Conservation (phyloP, 257 asterid genomes). For the Primulina huaijiensis region DNA sequence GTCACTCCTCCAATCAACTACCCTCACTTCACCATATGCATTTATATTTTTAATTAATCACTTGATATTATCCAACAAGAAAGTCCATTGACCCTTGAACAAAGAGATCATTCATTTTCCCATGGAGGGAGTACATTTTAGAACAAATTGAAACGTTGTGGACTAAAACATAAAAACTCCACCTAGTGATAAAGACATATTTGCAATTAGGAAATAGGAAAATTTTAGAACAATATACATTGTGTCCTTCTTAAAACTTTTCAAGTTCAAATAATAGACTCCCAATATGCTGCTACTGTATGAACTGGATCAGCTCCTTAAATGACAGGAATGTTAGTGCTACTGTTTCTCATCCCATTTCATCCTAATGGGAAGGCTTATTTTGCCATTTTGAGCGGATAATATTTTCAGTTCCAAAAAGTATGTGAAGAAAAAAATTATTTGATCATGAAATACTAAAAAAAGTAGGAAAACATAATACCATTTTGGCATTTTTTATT, state of each 20-base stretch:
- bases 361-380: neutral
- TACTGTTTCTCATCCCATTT: neutral
- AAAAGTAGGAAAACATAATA: neutral
- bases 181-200: no score
- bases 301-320: no score
- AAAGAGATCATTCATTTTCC: neutral
- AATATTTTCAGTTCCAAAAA: neutral
- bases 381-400: neutral
- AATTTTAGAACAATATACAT: no score
- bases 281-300: no score
- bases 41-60: neutral
- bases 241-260: no score
- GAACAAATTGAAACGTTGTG: neutral
- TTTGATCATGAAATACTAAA: neutral
- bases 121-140: no score
- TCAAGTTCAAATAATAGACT: no score
- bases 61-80: slow-evolving; percentile 2
- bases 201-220: no score
- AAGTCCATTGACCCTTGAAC: neutral
- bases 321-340: neutral
- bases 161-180: no score
- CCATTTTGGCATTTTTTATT: no score
- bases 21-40: neutral
- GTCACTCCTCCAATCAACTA: neutral
- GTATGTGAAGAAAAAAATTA: neutral